Base-by-base conservation (phyloP, 768 basidiomycete genomes). In the Calocera viscosa region DNA sequence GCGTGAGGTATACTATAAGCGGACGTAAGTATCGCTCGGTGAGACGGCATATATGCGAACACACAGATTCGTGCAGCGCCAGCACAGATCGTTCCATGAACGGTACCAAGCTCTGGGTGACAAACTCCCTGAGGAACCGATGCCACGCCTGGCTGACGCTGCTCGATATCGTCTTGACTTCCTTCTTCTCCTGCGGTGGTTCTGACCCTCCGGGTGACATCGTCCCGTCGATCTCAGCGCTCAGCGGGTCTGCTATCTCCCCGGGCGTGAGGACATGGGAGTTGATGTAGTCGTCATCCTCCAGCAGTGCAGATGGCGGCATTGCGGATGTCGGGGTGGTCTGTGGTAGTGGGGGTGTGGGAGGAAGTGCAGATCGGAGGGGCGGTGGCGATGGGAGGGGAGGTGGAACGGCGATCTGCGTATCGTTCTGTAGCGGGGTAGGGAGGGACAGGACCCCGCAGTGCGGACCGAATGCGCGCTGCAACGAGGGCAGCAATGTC, bases 141-240 rank as follows among this genome's bases (percentile, higher is more conserved):
- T 60, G 53, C 53, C 53, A 60, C 2, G 53, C 53, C 53, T 60
- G 53, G 30, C 53, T 60, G 16, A 60, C 53, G 30, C 53, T 60
- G 53, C 53, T 60, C 14, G 53, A 28, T 11, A 60, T 60, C 53
- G 53, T 60, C 53, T 60, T 60, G 2, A 19, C 5, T 10, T 32
- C 53, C 26, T 26, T 60, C 53, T 60, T 32, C 30, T 60, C 30
- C 53, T 26, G 19, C 43, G 19, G 43, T 3, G 7, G 19, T 7
- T 17, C 43, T 19, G 43, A 7, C 8, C 43, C 43, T 19, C 24
- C 24, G 7, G 16, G 43, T 5, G 16, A 17, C 8, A 47, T 7
- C 43, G 19, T 47, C 43, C 43, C 43, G 43, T 47, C 24, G 19
- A 47, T 17, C 19, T 19, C 24, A 7, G 43, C 43, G 24, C 19